These are phyloP conservation scores for Stygiomarasmius scandens DNA, from an alignment of 1,284 basidiomycete genomes.

Conservation along the genomic window DNA sequence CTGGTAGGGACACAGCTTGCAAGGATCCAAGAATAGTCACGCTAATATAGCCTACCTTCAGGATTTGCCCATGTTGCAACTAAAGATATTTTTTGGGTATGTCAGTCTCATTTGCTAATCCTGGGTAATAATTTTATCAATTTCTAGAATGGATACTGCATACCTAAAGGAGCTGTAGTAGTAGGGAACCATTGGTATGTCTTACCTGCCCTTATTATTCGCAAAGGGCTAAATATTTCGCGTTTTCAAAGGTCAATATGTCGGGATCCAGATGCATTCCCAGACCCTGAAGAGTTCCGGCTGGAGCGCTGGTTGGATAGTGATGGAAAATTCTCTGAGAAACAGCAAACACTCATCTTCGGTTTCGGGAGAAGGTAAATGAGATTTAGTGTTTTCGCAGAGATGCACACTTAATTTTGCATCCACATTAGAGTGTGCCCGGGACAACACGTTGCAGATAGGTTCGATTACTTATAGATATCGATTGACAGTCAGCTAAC, in stretches of 20 bases:
- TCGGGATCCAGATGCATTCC: slow-evolving; percentile 56
- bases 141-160: slow-evolving; percentile 53
- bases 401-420: neutral
- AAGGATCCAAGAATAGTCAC: neutral
- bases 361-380: slow-evolving; percentile 57
- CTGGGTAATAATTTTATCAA: neutral
- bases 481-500: neutral
- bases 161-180: slow-evolving; percentile 60
- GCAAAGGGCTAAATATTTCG: too few relatives aligned
- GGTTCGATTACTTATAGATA: slow-evolving; percentile 30
- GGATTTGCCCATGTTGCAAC: slow-evolving; percentile 58
- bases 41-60: neutral
- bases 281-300: slow-evolving; percentile 58
- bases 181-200: slow-evolving; percentile 59
- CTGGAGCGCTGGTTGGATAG: slow-evolving; percentile 58
- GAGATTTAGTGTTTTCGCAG: neutral
- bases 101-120: slow-evolving; percentile 10
- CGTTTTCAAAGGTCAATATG: slow-evolving; percentile 58
- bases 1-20: neutral
- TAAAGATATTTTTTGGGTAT: slow-evolving; percentile 60
- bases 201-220: neutral
- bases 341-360: slow-evolving; percentile 54
- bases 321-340: slow-evolving; percentile 48
- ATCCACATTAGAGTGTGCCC: slow-evolving; percentile 44
- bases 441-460: slow-evolving; percentile 57